Percentiles rank a stretch among this genome's conserved stretches.
phyloP scores from a whole-genome alignment of 768 basidiomycete species.

The Lactifluus echinatus region DNA sequence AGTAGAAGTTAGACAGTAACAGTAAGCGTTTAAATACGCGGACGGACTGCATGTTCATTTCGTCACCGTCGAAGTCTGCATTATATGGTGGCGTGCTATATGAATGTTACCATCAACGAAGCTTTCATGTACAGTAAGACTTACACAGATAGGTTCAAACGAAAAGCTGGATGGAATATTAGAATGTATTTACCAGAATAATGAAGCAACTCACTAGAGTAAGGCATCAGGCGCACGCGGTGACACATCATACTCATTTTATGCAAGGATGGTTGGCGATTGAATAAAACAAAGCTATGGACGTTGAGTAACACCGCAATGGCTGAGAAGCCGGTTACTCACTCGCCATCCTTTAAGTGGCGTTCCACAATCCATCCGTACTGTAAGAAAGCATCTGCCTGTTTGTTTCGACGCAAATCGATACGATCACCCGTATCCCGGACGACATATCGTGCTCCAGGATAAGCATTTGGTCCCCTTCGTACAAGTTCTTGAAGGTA shows the following conservation, averaged over 20 bases:
- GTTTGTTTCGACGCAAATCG: conserved; percentile 93
- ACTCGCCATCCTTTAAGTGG: conserved; percentile 98
- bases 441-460: conserved; percentile 93
- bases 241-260: conserved; percentile 99
- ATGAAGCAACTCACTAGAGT: conserved; percentile 67
- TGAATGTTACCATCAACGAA: conserved; percentile 24
- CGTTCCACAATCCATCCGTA: conserved; percentile 99
- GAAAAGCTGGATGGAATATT: conserved; percentile 62
- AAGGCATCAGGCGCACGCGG: conserved; percentile 93
- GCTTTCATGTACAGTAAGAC: conserved; percentile 28
- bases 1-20: conserved; percentile 10
- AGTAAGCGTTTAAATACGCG: not conserved
- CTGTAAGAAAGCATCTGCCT: conserved; percentile 89
- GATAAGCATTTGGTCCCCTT: conserved; percentile 90
- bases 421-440: conserved; percentile 97
- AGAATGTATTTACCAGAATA: conserved; percentile 4
- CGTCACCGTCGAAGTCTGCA: conserved; percentile 99
- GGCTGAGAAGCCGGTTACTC: conserved; percentile 31
- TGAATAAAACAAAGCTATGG: conserved; percentile 81
- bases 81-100: conserved; percentile 91
- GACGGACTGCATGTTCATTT: conserved; percentile 99
- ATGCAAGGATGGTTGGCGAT: conserved; percentile 95
- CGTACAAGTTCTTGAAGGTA: conserved; percentile 92
- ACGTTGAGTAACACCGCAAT: not conserved
- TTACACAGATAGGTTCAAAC: conserved; percentile 95